Evolutionary conservation across 306 rosid genomes (phyloP).

Genomic region (Luffa acutangula): DNA sequence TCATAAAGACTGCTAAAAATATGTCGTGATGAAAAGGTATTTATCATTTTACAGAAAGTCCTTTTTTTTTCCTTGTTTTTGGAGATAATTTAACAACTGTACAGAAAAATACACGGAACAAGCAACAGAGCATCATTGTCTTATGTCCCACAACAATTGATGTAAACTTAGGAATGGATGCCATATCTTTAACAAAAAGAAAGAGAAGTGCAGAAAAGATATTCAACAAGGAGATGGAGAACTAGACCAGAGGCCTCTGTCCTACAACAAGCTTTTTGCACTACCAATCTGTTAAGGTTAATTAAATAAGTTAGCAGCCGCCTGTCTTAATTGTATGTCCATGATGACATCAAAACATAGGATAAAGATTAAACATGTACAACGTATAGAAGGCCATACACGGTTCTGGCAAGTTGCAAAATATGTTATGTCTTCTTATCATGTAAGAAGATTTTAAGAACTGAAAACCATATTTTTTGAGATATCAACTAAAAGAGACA

Average conservation of each 20-base stretch:
- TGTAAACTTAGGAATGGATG: neutral
- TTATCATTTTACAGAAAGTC: neutral
- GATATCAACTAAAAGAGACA: neutral
- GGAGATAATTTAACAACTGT: neutral
- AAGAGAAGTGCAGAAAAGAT: neutral
- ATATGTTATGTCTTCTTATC: neutral
- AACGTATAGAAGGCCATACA: neutral
- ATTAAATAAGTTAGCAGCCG: neutral
- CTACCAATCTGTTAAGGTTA: neutral
- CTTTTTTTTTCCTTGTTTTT: no score
- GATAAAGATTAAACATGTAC: neutral
- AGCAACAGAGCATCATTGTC: neutral
- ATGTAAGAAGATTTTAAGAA: neutral
- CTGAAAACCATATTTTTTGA: neutral
- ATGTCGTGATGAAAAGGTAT: neutral
- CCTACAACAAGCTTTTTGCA: neutral
- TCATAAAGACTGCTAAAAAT: neutral
- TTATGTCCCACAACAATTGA: neutral
- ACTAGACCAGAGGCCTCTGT: neutral
- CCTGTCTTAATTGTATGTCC: neutral
- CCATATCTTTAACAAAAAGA: neutral
- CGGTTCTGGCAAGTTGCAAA: neutral
- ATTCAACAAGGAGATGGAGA: neutral
- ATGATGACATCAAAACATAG: neutral
- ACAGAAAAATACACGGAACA: neutral